Percentiles rank a stretch among this genome's conserved stretches.
phyloP scores from a whole-genome alignment of 2,329 filamentous ascomycete species.

The Trichoderma koningiopsis region DNA sequence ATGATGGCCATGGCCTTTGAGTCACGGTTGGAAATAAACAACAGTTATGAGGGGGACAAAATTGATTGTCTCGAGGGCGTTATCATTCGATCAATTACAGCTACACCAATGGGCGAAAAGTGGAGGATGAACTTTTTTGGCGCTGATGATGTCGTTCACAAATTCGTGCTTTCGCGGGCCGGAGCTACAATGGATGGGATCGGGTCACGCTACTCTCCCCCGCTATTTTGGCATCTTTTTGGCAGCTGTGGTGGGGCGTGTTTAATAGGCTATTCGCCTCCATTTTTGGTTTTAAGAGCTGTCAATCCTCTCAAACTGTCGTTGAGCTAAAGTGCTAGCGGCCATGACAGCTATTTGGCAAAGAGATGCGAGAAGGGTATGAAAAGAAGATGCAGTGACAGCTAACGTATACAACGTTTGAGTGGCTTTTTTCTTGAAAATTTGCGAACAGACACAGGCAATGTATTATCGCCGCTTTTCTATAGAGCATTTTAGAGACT shows the following conservation, averaged over 20 bases:
- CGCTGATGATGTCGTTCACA: slow-evolving; percentile 1
- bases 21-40: background rate
- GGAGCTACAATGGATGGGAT: background rate
- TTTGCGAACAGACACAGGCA: no score
- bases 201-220: slow-evolving; percentile 14
- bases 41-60: background rate
- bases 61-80: background rate
- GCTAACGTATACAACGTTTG: no score
- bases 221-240: background rate
- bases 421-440: no score
- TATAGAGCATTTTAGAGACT: no score
- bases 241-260: background rate
- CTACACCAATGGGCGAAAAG: background rate
- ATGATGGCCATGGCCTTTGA: slow-evolving; percentile 14
- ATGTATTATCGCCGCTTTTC: no score
- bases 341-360: background rate
- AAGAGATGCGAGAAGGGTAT: background rate
- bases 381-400: background rate
- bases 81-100: background rate
- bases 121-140: background rate
- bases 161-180: slow-evolving; percentile 1
- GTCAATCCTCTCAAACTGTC: background rate
- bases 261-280: background rate
- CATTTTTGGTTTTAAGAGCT: background rate
- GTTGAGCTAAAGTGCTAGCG: background rate